A percentile compares a stretch with the other conserved stretches of the same genome.
Evolutionary conservation across 2,329 filamentous ascomycete species (phyloP).

Genomic region (Shiraia bambusicola): DNA sequence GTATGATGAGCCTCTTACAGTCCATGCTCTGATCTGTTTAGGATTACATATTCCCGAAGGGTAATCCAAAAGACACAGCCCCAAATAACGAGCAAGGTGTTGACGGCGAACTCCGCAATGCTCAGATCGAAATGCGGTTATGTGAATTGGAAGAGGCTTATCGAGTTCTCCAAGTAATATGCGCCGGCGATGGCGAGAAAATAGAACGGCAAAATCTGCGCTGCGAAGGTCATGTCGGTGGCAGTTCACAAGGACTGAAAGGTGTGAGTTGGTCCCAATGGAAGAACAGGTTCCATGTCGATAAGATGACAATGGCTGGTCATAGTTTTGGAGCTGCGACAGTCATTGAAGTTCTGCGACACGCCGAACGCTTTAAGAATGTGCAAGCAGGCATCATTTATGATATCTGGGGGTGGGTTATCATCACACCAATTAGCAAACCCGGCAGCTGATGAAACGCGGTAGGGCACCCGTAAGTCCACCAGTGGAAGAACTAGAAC

Average conservation of each 20-base stretch:
- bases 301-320: constrained; percentile 62
- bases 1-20: constrained; percentile 1
- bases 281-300: constrained; percentile 57
- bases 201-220: constrained; percentile 58
- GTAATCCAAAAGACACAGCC: constrained; percentile 49
- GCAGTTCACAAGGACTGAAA: constrained; percentile 60
- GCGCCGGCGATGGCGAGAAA: constrained; percentile 55
- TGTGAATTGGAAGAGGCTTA: constrained; percentile 67
- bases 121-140: constrained; percentile 64
- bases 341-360: constrained; percentile 60
- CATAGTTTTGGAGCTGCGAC: constrained; percentile 70
- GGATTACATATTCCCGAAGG: constrained; percentile 65
- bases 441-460: not conserved
- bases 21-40: constrained; percentile 12
- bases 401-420: constrained; percentile 60
- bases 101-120: constrained; percentile 60
- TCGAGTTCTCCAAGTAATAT: constrained; percentile 57
- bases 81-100: constrained; percentile 62
- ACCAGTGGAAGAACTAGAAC: constrained; percentile 45
- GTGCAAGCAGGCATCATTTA: constrained; percentile 66
- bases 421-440: not conserved
- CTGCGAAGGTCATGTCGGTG: constrained; percentile 58
- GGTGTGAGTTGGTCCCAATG: constrained; percentile 60
- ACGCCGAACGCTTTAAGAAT: constrained; percentile 57
- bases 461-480: constrained; percentile 50